Base-by-base conservation (phyloP, 352 stramenopile species). In the Globisporangium splendens region DNA sequence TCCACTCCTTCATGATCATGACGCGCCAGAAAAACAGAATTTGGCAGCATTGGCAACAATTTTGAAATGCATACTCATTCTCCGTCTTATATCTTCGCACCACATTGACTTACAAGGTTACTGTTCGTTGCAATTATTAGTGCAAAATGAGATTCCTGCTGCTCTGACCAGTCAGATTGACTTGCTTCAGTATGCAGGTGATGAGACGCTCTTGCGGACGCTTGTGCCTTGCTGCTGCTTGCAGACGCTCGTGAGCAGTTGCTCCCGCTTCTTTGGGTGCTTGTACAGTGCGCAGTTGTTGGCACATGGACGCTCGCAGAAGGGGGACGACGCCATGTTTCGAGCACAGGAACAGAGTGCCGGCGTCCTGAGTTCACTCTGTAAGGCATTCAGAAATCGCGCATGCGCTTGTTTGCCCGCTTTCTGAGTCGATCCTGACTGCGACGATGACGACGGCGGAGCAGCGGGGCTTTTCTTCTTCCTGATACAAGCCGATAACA, bases 251-350 rank as follows among this genome's bases (percentile, higher is more conserved):
- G 71, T 50, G 21, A 82, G 64, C 8, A 86, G 68, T 53, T 72
- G 73, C 44, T 84, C 77, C 46, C 80, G 79, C 55, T 83, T 83
- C 53, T 74, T 73, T 0, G 78, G 77, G 42, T 81, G 72, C 11
- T 83, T 86, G 56, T 90, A 88, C 39, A 90, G 65, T 13, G 72
- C 72, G 55, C 80, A 90, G 56, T 90, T 88, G 69, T 90, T 90
- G 35, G 78, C 80, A 48, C 80, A 90, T 22, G 53, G 41, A 14
- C 61, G 54, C 33, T 69, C 54, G 61, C 52, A 57, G 38, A 59
- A 46, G 5, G 49, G 56, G 1, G 61, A 44, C n/a, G 61, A 61
- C 7, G 63, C 59, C 57, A 47, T 50, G 39, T 50, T 56, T n/a
- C 61, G 53, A 18, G 22, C 54, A 56, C 80, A 90, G 3, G 73